These are phyloP conservation scores for Vinca minor DNA, from an alignment of 257 asterid genomes.

Conservation along the genomic window DNA sequence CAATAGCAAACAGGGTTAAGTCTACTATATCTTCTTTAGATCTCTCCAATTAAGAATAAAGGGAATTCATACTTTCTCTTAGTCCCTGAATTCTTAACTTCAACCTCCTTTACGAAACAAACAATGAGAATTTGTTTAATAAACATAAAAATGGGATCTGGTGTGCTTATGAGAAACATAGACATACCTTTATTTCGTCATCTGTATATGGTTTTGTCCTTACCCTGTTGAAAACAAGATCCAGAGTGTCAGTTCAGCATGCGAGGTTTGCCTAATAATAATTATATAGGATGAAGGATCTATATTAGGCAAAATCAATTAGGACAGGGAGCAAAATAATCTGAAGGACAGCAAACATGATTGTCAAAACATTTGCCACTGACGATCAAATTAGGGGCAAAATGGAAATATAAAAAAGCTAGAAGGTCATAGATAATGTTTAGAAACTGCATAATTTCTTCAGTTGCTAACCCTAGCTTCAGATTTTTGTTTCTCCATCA, in stretches of 20 bases:
- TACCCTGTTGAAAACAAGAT: constrained; percentile 38
- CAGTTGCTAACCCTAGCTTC: background rate
- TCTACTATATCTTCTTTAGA: background rate
- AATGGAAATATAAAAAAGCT: background rate
- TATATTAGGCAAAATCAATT: background rate
- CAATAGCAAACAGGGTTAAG: too few species aligned
- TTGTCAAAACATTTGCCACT: background rate
- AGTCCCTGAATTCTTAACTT: background rate
- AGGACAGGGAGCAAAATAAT: background rate
- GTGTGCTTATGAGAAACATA: background rate
- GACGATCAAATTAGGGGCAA: background rate
- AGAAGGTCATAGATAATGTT: background rate
- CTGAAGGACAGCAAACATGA: background rate
- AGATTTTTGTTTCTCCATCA: background rate
- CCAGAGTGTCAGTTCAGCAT: constrained; percentile 19
- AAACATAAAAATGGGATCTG: background rate
- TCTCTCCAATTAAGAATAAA: background rate
- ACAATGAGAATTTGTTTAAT: background rate
- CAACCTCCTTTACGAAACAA: background rate
- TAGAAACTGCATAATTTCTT: background rate
- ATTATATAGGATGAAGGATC: background rate
- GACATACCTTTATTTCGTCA: constrained; percentile 72
- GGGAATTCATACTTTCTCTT: background rate
- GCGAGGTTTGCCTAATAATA: constrained; percentile 1
- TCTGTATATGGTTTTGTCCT: constrained; percentile 77